Evolutionary conservation across 768 basidiomycete species (phyloP), one percentile per base, ranked within the genome.

Genomic region (Saitozyma sp.): DNA sequence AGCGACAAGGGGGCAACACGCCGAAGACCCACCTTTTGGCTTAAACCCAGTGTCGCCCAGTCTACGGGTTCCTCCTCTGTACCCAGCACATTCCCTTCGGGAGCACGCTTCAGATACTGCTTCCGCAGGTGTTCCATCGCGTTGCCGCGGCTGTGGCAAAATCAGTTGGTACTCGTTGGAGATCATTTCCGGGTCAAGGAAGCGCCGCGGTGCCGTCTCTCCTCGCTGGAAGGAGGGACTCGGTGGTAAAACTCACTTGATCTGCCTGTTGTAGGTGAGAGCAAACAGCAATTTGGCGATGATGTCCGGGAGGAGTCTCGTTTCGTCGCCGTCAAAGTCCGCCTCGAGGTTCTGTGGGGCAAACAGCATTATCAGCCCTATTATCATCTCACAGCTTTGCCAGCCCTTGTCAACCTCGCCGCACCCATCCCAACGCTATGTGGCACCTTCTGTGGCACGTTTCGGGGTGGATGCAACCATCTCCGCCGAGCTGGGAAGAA

Each of bases 231-330:
- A 10, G 40, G 4, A 41, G 8, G 50, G 9, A 29, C 20, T 9
- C n/a, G n/a, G 14, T 6, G 7, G 17, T 8, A 16, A 37, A 51
- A 69, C 77, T 67, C 58, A 79, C 78, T 72, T 71, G 57, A 79
- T 73, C 29, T 68, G 69, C 40, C 72, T 56, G 58, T 79, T 75
- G 55, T 77, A 79, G 11, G 78, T 79, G 54, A 79, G 61, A 19
- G 73, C 75, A 58, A 75, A 79, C 10, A 79, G 65, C 56, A 79
- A 62, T 50, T 79, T 79, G 54, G 64, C 69, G 17, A 78, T 56
- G 19, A 77, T 58, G 20, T 73, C 72, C 9, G 77, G 75, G 14
- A 76, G 56, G 9, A 77, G 37, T 4, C 41, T 37, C 9, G 63
- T 65, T 42, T 70, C 76, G 20, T 70, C 66, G 1, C 68, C 64